Conservation (phyloP, 169 alveolate species). For the Hepatocystis sp. region DNA sequence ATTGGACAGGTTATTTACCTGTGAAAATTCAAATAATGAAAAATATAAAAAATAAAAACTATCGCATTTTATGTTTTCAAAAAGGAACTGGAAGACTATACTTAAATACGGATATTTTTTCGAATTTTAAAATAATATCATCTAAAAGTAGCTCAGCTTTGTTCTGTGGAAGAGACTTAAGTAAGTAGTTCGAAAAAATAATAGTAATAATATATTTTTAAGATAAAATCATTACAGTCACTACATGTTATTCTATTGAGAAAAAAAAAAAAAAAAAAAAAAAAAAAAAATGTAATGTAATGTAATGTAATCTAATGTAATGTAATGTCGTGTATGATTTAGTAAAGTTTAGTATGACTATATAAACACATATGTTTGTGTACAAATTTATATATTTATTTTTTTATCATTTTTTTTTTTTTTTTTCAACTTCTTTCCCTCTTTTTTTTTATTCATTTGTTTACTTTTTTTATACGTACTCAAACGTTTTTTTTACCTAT, state of each 20-base stretch:
- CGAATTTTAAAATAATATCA: constrained; percentile 52
- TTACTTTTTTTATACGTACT: too few relatives aligned
- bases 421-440: neutral
- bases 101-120: constrained; percentile 79
- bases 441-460: too few relatives aligned
- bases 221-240: too few relatives aligned
- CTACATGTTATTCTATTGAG: neutral
- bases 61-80: constrained; percentile 78
- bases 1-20: constrained; percentile 74
- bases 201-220: neutral
- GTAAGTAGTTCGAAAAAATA: constrained; percentile 1
- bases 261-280: too few relatives aligned
- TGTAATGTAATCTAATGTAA: too few relatives aligned
- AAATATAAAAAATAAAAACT: constrained; percentile 29
- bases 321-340: too few relatives aligned
- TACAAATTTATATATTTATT: neutral
- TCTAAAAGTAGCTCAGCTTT: constrained; percentile 53
- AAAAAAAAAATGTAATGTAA: too few relatives aligned
- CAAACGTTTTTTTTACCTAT: too few relatives aligned
- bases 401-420: neutral
- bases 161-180: constrained; percentile 59
- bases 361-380: neutral
- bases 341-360: too few relatives aligned
- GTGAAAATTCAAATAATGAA: constrained; percentile 72
- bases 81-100: constrained; percentile 84